Percentiles rank a stretch among this genome's conserved stretches.
Evolutionary conservation across 495 filamentous ascomycete species (phyloP).

Genomic region (Xylaria sp.): DNA sequence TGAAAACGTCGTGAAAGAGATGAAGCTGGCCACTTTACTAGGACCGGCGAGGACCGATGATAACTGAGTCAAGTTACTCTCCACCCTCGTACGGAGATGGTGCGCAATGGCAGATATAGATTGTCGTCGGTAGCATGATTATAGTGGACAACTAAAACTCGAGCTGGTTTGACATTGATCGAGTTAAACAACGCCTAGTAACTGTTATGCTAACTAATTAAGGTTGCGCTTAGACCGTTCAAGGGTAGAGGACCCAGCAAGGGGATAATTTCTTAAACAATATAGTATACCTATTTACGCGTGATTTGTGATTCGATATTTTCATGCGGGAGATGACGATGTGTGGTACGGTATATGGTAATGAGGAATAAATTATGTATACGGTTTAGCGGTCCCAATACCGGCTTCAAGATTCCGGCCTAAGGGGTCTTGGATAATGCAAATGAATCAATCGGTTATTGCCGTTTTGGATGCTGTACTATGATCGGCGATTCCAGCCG

Average conservation of each 20-base stretch:
- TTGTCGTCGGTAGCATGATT: not conserved
- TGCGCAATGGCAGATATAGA: not conserved
- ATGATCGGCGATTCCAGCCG: not conserved
- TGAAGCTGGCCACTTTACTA: not conserved
- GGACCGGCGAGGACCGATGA: not conserved
- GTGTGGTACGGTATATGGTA: not conserved
- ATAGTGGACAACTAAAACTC: not conserved
- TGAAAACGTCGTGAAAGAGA: not conserved
- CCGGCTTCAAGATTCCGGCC: not conserved
- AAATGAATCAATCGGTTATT: not conserved
- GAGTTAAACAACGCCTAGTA: too few relatives aligned
- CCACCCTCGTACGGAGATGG: not conserved
- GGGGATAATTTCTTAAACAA: not conserved
- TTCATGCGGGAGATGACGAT: slow-evolving; percentile 8
- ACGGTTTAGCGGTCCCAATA: not conserved
- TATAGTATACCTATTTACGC: not conserved
- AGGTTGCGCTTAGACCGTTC: not conserved
- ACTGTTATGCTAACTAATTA: not conserved
- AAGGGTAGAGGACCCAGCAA: not conserved
- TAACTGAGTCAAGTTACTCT: slow-evolving; percentile 2
- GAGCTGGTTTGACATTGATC: too few relatives aligned
- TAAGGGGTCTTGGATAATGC: not conserved
- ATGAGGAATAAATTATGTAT: not conserved
- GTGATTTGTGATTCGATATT: not conserved
- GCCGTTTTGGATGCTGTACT: not conserved